Conservation (phyloP, 208 protist genomes). For the Acanthamoeba polyphaga region DNA sequence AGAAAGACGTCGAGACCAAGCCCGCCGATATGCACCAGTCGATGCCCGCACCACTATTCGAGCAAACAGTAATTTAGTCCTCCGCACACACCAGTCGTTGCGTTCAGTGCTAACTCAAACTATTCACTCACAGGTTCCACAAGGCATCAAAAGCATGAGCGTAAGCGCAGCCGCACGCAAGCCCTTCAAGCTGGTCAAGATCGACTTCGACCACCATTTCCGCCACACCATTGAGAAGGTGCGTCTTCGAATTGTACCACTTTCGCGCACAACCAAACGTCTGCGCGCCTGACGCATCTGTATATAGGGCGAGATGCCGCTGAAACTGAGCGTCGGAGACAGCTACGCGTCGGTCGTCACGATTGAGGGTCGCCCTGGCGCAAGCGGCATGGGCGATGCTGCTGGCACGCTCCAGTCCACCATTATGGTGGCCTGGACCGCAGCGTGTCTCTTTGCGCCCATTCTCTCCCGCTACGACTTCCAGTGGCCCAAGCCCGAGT, state of each 20-base stretch:
- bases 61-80: not conserved
- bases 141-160: not conserved
- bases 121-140: not conserved
- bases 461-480: slow-evolving; percentile 60
- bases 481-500: slow-evolving; percentile 48
- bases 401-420: slow-evolving; percentile 45
- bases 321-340: slow-evolving; percentile 24
- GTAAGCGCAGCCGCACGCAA: not conserved
- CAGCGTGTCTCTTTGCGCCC: slow-evolving; percentile 37
- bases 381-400: slow-evolving; percentile 6
- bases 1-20: not conserved
- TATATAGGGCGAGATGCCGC: slow-evolving; percentile 23
- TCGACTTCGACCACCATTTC: slow-evolving; percentile 56
- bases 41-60: not conserved
- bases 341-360: slow-evolving; percentile 30
- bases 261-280: not conserved
- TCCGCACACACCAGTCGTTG: not conserved
- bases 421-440: slow-evolving; percentile 45
- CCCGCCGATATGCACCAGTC: not conserved
- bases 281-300: not conserved
- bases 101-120: not conserved
- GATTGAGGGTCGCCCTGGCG: not conserved
- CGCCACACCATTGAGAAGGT: slow-evolving; percentile 51
- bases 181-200: slow-evolving; percentile 17
- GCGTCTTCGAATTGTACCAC: not conserved